phyloP scores from a whole-genome alignment of 2,329 filamentous ascomycete species.

The Aspergillus sp. region DNA sequence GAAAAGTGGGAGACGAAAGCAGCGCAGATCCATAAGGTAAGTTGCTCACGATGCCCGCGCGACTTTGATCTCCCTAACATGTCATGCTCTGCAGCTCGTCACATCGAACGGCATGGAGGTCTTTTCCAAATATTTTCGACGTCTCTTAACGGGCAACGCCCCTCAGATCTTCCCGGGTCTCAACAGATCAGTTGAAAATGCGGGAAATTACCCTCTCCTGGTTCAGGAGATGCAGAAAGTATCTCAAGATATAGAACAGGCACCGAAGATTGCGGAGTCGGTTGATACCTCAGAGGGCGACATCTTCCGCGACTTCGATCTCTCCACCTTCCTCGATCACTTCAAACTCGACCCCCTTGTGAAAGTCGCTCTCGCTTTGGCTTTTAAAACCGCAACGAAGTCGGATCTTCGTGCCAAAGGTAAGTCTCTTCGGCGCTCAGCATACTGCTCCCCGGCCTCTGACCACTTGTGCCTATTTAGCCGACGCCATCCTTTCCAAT shows the following conservation, averaged over 20 bases:
- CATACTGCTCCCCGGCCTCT: slow-evolving; percentile 4
- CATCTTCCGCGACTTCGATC: slow-evolving; percentile 91
- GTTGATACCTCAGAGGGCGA: slow-evolving; percentile 90
- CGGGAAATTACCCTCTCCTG: slow-evolving; percentile 81
- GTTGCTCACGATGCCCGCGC: slow-evolving; percentile 31
- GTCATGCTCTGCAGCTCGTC: slow-evolving; percentile 65
- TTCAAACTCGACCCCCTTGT: slow-evolving; percentile 89
- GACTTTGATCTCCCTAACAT: not conserved
- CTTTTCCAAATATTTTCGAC: slow-evolving; percentile 91
- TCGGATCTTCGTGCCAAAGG: slow-evolving; percentile 86
- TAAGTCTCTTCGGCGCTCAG: slow-evolving; percentile 40
- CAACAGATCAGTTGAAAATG: slow-evolving; percentile 69
- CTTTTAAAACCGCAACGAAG: slow-evolving; percentile 80
- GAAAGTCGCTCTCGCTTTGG: slow-evolving; percentile 82
- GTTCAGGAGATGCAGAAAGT: slow-evolving; percentile 84
- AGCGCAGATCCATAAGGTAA: slow-evolving; percentile 88
- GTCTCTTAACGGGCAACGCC: slow-evolving; percentile 87
- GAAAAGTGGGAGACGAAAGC: slow-evolving; percentile 90
- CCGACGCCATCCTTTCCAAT: slow-evolving; percentile 83
- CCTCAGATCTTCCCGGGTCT: slow-evolving; percentile 82
- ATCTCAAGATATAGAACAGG: slow-evolving; percentile 74
- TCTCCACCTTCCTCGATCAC: slow-evolving; percentile 93
- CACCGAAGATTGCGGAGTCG: slow-evolving; percentile 86
- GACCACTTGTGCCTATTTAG: slow-evolving; percentile 46
- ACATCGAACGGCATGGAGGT: slow-evolving; percentile 99